Percentiles rank a stretch among this genome's conserved stretches.
These are phyloP conservation scores for Fraxinus baroniana DNA, from an alignment of 305 asterid species.

Conservation along the genomic window DNA sequence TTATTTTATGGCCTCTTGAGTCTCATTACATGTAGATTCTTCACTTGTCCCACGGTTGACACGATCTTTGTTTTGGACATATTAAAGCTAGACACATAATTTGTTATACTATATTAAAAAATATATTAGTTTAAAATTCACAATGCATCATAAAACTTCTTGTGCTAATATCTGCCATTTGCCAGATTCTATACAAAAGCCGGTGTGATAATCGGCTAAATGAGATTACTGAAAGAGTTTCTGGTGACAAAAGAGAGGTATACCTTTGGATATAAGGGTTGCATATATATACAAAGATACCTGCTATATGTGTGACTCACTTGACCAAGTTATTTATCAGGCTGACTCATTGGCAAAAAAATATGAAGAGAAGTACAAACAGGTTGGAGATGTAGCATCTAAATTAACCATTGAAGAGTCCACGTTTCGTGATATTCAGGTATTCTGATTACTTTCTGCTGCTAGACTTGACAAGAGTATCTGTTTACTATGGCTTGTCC, in stretches of 20 bases:
- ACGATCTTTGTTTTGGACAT: neutral
- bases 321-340: conserved; percentile 42
- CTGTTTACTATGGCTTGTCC: conserved; percentile 5
- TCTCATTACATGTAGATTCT: neutral
- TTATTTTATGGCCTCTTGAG: neutral
- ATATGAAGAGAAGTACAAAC: conserved; percentile 92
- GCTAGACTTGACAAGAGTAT: conserved; percentile 9
- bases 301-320: conserved; percentile 28
- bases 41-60: neutral
- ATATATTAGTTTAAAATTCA: conserved; percentile 10
- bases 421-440: conserved; percentile 98
- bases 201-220: conserved; percentile 91
- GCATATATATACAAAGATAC: conserved; percentile 1
- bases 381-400: conserved; percentile 91
- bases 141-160: conserved; percentile 11
- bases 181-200: conserved; percentile 86
- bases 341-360: conserved; percentile 78
- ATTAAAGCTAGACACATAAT: conserved; percentile 1
- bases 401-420: conserved; percentile 93
- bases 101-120: conserved; percentile 7
- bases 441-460: conserved; percentile 26
- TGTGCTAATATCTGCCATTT: conserved; percentile 29
- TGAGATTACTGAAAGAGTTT: conserved; percentile 82
- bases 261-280: conserved; percentile 20
- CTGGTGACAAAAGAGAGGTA: conserved; percentile 86